These are phyloP conservation scores for Pichia sp. DNA, from an alignment of 1,139 yeast genomes.

Conservation along the genomic window DNA sequence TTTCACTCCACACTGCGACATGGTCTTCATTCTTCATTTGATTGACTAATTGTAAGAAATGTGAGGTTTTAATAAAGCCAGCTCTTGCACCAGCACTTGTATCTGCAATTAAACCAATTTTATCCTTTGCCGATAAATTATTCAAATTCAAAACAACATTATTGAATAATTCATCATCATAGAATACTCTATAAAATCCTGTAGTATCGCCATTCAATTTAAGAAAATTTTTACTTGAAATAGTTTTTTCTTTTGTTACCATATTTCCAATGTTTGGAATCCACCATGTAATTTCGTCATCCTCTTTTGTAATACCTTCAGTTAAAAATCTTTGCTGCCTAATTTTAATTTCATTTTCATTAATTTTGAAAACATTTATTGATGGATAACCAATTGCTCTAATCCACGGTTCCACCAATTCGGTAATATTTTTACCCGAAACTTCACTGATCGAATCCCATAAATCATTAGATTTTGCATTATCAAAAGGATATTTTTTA, in stretches of 20 bases:
- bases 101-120: constrained; percentile 64
- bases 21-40: constrained; percentile 40
- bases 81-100: constrained; percentile 54
- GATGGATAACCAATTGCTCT: constrained; percentile 49
- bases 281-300: constrained; percentile 50
- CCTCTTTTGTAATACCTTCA: constrained; percentile 42
- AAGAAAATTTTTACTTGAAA: constrained; percentile 33
- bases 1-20: constrained; percentile 62
- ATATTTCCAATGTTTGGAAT: constrained; percentile 44
- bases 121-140: constrained; percentile 49
- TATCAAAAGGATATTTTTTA: constrained; percentile 42
- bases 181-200: constrained; percentile 65
- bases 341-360: constrained; percentile 32
- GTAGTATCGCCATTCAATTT: constrained; percentile 57
- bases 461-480: constrained; percentile 48
- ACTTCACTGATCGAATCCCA: constrained; percentile 46
- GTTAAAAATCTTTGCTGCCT: constrained; percentile 52
- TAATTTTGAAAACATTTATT: constrained; percentile 31
- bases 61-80: constrained; percentile 47
- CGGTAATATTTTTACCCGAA: constrained; percentile 39
- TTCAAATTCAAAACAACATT: constrained; percentile 38
- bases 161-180: constrained; percentile 44
- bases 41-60: constrained; percentile 40
- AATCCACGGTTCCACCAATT: constrained; percentile 48
- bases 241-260: constrained; percentile 14